These are phyloP conservation scores for Brasenia schreberi DNA, from an alignment of 164 flowering plant genomes.

Conservation along the genomic window DNA sequence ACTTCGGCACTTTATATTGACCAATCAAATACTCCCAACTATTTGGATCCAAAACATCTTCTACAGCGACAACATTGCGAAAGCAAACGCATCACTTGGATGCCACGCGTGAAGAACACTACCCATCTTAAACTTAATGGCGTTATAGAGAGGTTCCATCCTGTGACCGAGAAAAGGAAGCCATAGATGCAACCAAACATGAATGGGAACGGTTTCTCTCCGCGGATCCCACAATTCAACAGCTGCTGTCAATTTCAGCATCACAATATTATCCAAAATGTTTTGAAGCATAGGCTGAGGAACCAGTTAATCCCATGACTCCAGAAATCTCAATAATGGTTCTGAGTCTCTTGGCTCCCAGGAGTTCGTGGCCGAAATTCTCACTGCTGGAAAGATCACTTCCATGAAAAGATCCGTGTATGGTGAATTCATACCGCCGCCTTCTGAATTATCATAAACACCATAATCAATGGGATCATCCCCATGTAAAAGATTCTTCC, in stretches of 20 bases:
- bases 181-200: slow-evolving; percentile 95
- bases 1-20: slow-evolving; percentile 63
- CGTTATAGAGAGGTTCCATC: slow-evolving; percentile 56
- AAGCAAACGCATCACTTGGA: slow-evolving; percentile 81
- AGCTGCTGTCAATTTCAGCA: slow-evolving; percentile 72
- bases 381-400: slow-evolving; percentile 73
- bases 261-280: slow-evolving; percentile 45
- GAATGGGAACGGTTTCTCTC: slow-evolving; percentile 75
- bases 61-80: slow-evolving; percentile 75
- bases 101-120: slow-evolving; percentile 86
- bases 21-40: slow-evolving; percentile 87
- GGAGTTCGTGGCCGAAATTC: slow-evolving; percentile 66
- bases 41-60: slow-evolving; percentile 66
- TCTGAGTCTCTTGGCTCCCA: slow-evolving; percentile 92
- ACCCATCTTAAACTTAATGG: slow-evolving; percentile 60
- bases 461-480: slow-evolving; percentile 27
- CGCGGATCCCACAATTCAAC: slow-evolving; percentile 86
- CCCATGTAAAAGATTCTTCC: slow-evolving; percentile 62
- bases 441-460: slow-evolving; percentile 20
- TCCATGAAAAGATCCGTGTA: slow-evolving; percentile 61
- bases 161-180: slow-evolving; percentile 61
- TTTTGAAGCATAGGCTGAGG: slow-evolving; percentile 52
- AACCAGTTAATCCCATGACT: slow-evolving; percentile 66
- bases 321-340: slow-evolving; percentile 72
- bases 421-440: slow-evolving; percentile 26